Base-by-base conservation (phyloP, 169 alveolate genomes). In the Babesia gibsoni region DNA sequence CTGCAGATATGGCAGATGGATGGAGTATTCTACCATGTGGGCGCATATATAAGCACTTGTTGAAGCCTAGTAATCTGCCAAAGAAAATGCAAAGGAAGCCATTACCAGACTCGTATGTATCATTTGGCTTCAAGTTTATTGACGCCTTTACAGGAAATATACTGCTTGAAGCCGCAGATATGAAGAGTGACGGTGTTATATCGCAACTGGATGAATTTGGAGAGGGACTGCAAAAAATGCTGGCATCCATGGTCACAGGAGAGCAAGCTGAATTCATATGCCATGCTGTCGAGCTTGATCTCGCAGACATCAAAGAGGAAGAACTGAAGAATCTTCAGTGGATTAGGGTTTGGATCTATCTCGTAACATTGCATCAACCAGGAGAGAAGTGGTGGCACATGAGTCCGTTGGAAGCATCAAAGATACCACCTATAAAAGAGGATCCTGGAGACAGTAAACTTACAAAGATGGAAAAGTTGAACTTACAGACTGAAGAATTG, bases 301-400 rank as follows among this genome's bases (percentile, higher is more conserved):
- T 66, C 20, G 65, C 22, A 35, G 45, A 68, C 30, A 2, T 52
- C 41, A n/a, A 65, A 0, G 14, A 12, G 14, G 77, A 67, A 25
- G 77, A 35, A n/a, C 22, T 68, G 39, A 29, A 49, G 22, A 36
- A 29, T 6, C 25, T 68, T 16, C 29, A 59, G 20, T 79, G 88
- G 88, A 18, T 77, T n/a, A 36, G 88, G 27, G 30, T 69, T 29
- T 79, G 88, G 88, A 23, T 69, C 9, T 30, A 68, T 67, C n/a
- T 68, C 32, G 16, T 43, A 29, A 48, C 14, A 48, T 27, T 42
- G 48, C 83, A 79, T 41, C 43, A 69, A 41, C 59, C 68, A n/a
- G 59, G 68, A 16, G 67, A 56, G 20, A 57, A 53, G 58, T 79
- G 88, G 88, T 79, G 88, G 88, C 66, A 66, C 32, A 61, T 79